Evolutionary conservation across 176 grass and related monocot genomes (phyloP), one percentile per base, ranked within the genome.

Genomic region (Cymbopogon citratus): DNA sequence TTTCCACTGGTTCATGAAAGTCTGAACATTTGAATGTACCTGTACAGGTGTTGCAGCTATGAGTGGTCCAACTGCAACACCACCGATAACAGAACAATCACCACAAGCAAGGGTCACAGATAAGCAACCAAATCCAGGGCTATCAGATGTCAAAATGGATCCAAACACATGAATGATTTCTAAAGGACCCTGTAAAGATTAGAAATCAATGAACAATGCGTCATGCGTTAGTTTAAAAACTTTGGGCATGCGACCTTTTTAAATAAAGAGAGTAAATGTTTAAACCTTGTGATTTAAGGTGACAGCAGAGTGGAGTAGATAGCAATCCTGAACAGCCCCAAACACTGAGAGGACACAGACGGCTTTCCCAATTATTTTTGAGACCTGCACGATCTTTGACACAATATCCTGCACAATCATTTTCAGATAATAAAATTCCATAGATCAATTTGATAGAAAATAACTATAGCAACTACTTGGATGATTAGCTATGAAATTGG

Each of bases 121-220:
- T 33, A 90, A 72, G 33, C 60, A 78, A 29, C 45, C n/a, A n/a
- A n/a, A n/a, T 56, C 81, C 79, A 78, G 44, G 73, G 66, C 43
- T 68, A 73, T 82, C 64, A 74, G 67, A 64, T 79, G 79, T 78
- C 66, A 82, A 90, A 83, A 78, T 68, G 67, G 79, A 90, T 79
- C 83, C 83, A 2, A 64, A 86, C 9, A 82, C 26, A 19, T 61
- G 67, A 64, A 90, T 74, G 68, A 90, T 90, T 79, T 90, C 74
- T 67, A 83, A 78, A 86, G 79, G 83, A 68, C 83, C 83, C 88
- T 90, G 83, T 60, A 67, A 81, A 45, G 80, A 72, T 49, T 49
- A 31, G 45, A 27, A 49, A 29, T 43, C 54, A 85, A 76, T 67
- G 12, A 75, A 66, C 34, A 26, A 21, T 19, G 25, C 5, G 46